Evolutionary conservation across 768 basidiomycete species (phyloP).

Genomic region (Ephemerocybe angulata): DNA sequence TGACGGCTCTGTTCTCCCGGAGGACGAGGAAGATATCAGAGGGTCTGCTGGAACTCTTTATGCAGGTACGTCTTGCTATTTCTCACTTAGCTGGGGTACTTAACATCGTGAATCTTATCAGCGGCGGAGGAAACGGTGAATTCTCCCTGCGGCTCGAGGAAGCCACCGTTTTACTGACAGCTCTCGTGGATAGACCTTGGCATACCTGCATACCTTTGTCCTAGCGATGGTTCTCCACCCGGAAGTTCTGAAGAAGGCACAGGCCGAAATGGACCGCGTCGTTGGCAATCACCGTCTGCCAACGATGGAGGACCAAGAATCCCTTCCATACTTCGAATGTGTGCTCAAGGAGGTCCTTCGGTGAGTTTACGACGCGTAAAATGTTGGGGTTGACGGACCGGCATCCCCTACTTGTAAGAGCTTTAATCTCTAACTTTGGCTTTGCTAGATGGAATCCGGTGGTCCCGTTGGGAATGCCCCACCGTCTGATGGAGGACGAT

Average conservation of each 20-base stretch:
- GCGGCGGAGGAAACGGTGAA: conserved; percentile 40
- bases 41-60: conserved; percentile 53
- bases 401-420: neutral
- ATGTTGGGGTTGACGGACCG: neutral
- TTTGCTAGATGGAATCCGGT: conserved; percentile 43
- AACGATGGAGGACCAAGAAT: conserved; percentile 38
- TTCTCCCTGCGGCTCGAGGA: neutral
- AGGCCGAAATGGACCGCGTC: conserved; percentile 49
- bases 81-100: neutral
- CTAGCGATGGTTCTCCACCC: conserved; percentile 55
- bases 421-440: conserved; percentile 1
- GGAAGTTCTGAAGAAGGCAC: conserved; percentile 43
- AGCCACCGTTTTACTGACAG: neutral
- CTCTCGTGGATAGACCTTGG: conserved; percentile 39
- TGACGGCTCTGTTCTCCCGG: conserved; percentile 31
- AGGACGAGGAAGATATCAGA: conserved; percentile 53
- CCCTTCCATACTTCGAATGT: conserved; percentile 46
- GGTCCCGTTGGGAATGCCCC: conserved; percentile 49
- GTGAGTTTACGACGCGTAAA: conserved; percentile 22
- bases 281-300: conserved; percentile 46
- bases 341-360: conserved; percentile 46
- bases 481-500: conserved; percentile 50
- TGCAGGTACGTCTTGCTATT: conserved; percentile 33
- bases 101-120: conserved; percentile 13
- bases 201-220: conserved; percentile 46